Conservation (phyloP, 441 rosid genomes). For the Gossypium armourianum region DNA sequence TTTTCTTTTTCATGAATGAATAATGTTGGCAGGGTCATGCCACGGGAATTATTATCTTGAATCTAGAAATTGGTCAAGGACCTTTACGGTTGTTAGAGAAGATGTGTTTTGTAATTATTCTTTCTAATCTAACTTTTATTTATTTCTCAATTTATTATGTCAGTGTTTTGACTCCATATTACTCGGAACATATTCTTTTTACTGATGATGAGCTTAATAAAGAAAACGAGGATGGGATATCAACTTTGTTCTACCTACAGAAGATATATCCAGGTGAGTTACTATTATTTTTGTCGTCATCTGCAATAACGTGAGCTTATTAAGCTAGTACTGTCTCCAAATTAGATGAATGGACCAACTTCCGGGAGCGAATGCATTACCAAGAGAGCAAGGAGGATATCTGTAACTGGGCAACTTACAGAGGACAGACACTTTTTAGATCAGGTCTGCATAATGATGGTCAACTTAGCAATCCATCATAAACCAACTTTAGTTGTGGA, state of each 20-base stretch:
- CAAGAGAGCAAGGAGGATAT: slow-evolving; percentile 41
- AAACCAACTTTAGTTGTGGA: neutral
- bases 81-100: neutral
- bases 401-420: slow-evolving; percentile 66
- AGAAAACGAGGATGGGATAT: slow-evolving; percentile 64
- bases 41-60: neutral
- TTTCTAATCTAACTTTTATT: neutral
- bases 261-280: slow-evolving; percentile 57
- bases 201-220: slow-evolving; percentile 37
- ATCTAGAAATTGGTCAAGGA: neutral
- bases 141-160: slow-evolving; percentile 14
- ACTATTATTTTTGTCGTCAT: neutral
- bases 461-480: slow-evolving; percentile 6
- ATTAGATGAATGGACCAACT: slow-evolving; percentile 64
- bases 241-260: slow-evolving; percentile 59
- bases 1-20: neutral
- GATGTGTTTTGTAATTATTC: neutral
- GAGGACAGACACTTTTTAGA: slow-evolving; percentile 67
- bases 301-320: neutral
- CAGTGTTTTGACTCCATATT: slow-evolving; percentile 67
- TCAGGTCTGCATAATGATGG: slow-evolving; percentile 33
- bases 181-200: slow-evolving; percentile 50
- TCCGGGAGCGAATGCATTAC: slow-evolving; percentile 46
- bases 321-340: neutral
- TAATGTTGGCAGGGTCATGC: neutral